Evolutionary conservation across 2,329 filamentous ascomycete genomes (phyloP).

Genomic region (Calonectria henricotiae): DNA sequence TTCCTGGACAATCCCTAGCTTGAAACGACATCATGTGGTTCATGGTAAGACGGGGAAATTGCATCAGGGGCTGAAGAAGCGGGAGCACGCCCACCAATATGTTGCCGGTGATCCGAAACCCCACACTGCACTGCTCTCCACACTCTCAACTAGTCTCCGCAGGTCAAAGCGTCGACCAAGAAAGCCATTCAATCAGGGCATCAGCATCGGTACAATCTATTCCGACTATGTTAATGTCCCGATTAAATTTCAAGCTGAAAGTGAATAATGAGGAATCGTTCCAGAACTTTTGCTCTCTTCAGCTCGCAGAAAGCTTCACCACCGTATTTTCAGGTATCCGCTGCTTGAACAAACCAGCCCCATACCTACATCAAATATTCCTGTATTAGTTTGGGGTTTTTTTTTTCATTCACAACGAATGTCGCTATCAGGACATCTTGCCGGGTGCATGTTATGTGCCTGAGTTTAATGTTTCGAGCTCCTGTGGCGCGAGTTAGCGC

Average conservation of each 20-base stretch:
- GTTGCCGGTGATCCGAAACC: slow-evolving; percentile 17
- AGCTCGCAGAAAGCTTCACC: no score
- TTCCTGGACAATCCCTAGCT: neutral
- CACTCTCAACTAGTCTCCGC: no score
- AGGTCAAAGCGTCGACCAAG: neutral
- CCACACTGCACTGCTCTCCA: neutral
- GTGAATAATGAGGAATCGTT: no score
- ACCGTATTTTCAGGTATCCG: no score
- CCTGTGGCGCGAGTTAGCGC: slow-evolving; percentile 11
- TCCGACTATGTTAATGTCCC: neutral
- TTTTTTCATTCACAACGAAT: no score
- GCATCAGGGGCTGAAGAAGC: slow-evolving; percentile 7
- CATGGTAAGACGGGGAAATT: neutral
- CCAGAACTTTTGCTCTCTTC: no score
- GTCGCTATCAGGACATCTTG: neutral
- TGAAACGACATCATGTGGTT: neutral
- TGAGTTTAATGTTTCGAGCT: neutral
- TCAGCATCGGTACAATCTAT: neutral
- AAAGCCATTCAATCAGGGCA: neutral
- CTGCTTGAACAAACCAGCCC: no score
- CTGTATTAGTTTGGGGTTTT: neutral
- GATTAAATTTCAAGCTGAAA: neutral
- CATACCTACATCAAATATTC: neutral
- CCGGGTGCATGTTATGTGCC: neutral
- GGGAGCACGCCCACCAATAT: no score